Percentiles rank a stretch among this genome's conserved stretches.
phyloP scores from a whole-genome alignment of 352 stramenopile genomes.

The Pseudoperonospora humuli region DNA sequence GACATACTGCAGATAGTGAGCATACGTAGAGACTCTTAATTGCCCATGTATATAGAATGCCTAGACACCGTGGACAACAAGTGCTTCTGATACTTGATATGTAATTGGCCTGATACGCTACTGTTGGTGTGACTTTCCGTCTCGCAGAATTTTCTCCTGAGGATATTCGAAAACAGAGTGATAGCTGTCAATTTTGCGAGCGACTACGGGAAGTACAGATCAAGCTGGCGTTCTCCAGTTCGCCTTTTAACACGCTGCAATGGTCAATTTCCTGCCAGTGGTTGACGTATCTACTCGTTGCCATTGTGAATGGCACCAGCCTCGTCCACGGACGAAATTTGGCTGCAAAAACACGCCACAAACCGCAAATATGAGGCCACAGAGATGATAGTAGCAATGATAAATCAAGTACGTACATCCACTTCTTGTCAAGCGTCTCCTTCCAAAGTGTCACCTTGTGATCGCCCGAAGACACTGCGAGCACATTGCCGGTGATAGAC shows the following conservation, averaged over 20 bases:
- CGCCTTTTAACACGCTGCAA: constrained; percentile 4
- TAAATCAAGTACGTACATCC: constrained; percentile 67
- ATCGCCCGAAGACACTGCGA: constrained; percentile 96
- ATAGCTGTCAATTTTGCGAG: no score
- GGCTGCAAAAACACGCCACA: constrained; percentile 38
- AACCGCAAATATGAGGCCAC: constrained; percentile 5
- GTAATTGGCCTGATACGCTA: no score
- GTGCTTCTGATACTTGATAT: no score
- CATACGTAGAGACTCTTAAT: no score
- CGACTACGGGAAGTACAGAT: constrained; percentile 6
- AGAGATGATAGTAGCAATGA: background rate
- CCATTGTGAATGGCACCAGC: constrained; percentile 71
- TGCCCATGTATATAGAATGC: no score
- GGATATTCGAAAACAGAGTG: no score
- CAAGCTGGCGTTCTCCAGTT: constrained; percentile 6
- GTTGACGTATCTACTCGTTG: constrained; percentile 36
- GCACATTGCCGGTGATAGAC: constrained; percentile 96
- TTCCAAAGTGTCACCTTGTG: constrained; percentile 98
- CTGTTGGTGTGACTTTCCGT: no score
- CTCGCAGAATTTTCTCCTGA: no score
- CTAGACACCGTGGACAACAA: no score
- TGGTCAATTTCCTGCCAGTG: constrained; percentile 9
- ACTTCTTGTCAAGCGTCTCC: constrained; percentile 94
- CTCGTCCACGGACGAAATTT: constrained; percentile 87
- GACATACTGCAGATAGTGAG: background rate